Percentiles rank a stretch among this genome's conserved stretches.
Conservation (phyloP, 2,329 filamentous ascomycete species). For the Ustulina deusta region DNA sequence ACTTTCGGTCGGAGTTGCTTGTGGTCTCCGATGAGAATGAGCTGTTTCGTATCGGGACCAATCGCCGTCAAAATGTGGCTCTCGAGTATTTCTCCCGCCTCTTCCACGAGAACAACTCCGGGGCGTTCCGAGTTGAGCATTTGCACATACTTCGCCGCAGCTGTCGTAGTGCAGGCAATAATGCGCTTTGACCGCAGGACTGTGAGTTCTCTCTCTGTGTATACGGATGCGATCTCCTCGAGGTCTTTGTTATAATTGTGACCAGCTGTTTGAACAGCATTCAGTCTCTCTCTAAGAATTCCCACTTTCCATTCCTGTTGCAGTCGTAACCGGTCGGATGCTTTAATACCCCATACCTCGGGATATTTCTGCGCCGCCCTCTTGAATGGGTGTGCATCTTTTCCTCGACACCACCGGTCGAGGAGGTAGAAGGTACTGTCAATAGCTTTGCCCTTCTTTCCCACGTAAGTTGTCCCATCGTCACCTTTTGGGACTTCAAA, state of each 20-base stretch:
- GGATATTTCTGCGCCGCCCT: slow-evolving; percentile 18
- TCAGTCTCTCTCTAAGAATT: slow-evolving; percentile 13
- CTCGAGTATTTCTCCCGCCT: slow-evolving; percentile 44
- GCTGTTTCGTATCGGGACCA: slow-evolving; percentile 55
- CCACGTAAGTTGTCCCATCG: slow-evolving; percentile 61
- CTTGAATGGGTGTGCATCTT: slow-evolving; percentile 11
- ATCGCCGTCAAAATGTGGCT: slow-evolving; percentile 41
- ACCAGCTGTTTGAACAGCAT: slow-evolving; percentile 10
- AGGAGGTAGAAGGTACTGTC: slow-evolving; percentile 61
- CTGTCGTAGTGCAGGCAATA: slow-evolving; percentile 77
- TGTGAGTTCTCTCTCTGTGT: slow-evolving; percentile 18
- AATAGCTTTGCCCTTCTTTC: slow-evolving; percentile 58
- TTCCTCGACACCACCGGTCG: slow-evolving; percentile 60
- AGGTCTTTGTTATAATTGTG: slow-evolving; percentile 57
- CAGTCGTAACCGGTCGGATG: slow-evolving; percentile 4
- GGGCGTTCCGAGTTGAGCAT: slow-evolving; percentile 65
- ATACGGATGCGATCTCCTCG: slow-evolving; percentile 56
- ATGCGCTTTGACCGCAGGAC: slow-evolving; percentile 61
- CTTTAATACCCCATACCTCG: slow-evolving; percentile 20
- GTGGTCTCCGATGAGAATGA: slow-evolving; percentile 80
- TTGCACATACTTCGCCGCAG: slow-evolving; percentile 69
- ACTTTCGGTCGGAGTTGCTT: slow-evolving; percentile 78
- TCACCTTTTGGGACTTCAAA: slow-evolving; percentile 60
- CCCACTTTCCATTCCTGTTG: slow-evolving; percentile 21
- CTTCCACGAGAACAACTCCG: slow-evolving; percentile 67